A percentile compares a stretch with the other conserved stretches of the same genome.
Evolutionary conservation across 139 green algal genomes (phyloP).

Genomic region (Chlorella sp.): DNA sequence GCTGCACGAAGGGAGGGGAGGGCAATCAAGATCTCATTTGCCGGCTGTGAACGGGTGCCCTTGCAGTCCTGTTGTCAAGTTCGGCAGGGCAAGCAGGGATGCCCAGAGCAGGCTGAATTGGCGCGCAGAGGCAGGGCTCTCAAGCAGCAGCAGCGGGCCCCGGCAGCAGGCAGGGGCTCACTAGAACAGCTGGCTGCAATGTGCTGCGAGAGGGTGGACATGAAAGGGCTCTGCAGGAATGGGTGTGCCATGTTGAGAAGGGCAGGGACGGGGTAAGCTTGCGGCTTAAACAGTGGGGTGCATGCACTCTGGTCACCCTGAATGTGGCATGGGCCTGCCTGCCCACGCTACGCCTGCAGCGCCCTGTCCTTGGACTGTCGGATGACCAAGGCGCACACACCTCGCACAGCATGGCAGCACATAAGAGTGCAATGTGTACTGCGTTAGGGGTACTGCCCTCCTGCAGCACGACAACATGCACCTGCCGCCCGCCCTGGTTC

Average conservation of each 20-base stretch:
- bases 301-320: background rate
- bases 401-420: no score
- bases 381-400: no score
- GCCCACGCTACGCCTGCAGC: no score
- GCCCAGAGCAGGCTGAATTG: no score
- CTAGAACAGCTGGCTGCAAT: slow-evolving; percentile 31
- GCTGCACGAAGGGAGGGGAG: background rate
- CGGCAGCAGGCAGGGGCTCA: background rate
- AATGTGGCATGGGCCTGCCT: no score
- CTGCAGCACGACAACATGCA: no score
- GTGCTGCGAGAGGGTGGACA: slow-evolving; percentile 13
- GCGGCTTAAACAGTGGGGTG: no score
- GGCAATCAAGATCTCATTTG: background rate
- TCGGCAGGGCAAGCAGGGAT: background rate
- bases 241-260: background rate
- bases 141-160: background rate
- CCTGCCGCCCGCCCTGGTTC: no score
- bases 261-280: background rate
- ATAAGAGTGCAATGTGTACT: no score
- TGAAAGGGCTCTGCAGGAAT: slow-evolving; percentile 6
- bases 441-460: no score
- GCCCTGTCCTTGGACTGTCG: background rate
- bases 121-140: background rate
- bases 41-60: background rate
- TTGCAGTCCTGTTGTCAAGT: background rate